Evolutionary conservation across 352 stramenopile species (phyloP).

Genomic region (Phytophthora palmivora): DNA sequence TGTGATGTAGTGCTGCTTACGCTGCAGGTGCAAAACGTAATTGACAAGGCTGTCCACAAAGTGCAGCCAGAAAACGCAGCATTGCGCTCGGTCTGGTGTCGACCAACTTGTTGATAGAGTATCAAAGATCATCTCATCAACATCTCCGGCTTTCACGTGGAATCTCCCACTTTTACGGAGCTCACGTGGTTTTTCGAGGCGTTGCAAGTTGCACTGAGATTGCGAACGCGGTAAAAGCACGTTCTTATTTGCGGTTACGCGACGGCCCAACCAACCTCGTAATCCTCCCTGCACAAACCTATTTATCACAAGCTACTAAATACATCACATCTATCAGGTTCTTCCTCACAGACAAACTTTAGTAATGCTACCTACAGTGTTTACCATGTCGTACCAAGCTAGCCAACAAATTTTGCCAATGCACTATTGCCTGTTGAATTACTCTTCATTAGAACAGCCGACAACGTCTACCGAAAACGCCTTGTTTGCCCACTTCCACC

Average conservation of each 20-base stretch:
- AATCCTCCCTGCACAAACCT: slow-evolving; percentile 8
- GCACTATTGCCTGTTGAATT: too few species aligned
- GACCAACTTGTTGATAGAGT: slow-evolving; percentile 21
- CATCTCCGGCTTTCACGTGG: slow-evolving; percentile 31
- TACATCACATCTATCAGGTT: too few species aligned
- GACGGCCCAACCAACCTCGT: background rate
- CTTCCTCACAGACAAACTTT: too few species aligned
- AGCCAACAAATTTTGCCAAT: too few species aligned
- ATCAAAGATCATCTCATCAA: slow-evolving; percentile 26
- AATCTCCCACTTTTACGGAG: slow-evolving; percentile 19
- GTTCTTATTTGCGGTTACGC: slow-evolving; percentile 12
- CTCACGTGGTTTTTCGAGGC: slow-evolving; percentile 4
- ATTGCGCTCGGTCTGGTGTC: too few species aligned
- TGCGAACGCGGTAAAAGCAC: slow-evolving; percentile 20
- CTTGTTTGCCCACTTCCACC: background rate
- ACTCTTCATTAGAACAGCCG: too few species aligned
- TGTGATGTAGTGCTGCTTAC: too few species aligned
- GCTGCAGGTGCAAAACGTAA: too few species aligned
- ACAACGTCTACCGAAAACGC: too few species aligned
- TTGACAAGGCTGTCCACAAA: background rate
- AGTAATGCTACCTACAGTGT: too few species aligned
- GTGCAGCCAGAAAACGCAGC: too few species aligned
- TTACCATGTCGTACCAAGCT: too few species aligned
- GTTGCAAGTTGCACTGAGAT: slow-evolving; percentile 9
- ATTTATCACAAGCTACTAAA: background rate